Percentiles rank a stretch among this genome's conserved stretches.
Conservation (phyloP, 352 stramenopile species). For the Phytophthora chlamydospora region DNA sequence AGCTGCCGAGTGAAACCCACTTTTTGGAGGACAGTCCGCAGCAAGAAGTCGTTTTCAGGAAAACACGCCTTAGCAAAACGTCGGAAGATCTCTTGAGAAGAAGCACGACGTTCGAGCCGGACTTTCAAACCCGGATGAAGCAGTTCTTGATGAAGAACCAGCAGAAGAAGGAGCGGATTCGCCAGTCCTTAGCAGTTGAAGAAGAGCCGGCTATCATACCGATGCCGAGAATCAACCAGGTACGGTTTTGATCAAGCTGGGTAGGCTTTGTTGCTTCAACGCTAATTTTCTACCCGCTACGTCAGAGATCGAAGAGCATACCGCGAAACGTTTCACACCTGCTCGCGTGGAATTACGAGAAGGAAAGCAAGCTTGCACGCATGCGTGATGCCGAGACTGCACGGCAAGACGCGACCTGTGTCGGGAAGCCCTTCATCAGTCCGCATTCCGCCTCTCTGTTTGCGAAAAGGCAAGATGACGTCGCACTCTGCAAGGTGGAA, state of each 20-base stretch:
- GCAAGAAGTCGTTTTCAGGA: slow-evolving; percentile 5
- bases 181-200: slow-evolving; percentile 38
- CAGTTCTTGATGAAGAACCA: slow-evolving; percentile 54
- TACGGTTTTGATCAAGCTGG: slow-evolving; percentile 24
- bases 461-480: slow-evolving; percentile 45
- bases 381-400: slow-evolving; percentile 45
- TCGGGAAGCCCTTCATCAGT: slow-evolving; percentile 43
- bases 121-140: slow-evolving; percentile 71
- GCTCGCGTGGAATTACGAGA: slow-evolving; percentile 65
- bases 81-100: slow-evolving; percentile 51
- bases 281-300: too few relatives aligned
- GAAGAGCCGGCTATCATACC: slow-evolving; percentile 34
- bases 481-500: slow-evolving; percentile 69
- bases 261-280: background rate
- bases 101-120: slow-evolving; percentile 58
- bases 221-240: slow-evolving; percentile 62
- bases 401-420: slow-evolving; percentile 36
- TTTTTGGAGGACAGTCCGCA: background rate
- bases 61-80: slow-evolving; percentile 24
- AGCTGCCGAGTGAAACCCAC: slow-evolving; percentile 2
- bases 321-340: slow-evolving; percentile 64
- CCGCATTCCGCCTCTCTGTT: slow-evolving; percentile 43
- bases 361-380: slow-evolving; percentile 56
- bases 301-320: slow-evolving; percentile 66
- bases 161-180: slow-evolving; percentile 56